phyloP scores from a whole-genome alignment of 176 grass and related monocot genomes.

The Carex cristatella region DNA sequence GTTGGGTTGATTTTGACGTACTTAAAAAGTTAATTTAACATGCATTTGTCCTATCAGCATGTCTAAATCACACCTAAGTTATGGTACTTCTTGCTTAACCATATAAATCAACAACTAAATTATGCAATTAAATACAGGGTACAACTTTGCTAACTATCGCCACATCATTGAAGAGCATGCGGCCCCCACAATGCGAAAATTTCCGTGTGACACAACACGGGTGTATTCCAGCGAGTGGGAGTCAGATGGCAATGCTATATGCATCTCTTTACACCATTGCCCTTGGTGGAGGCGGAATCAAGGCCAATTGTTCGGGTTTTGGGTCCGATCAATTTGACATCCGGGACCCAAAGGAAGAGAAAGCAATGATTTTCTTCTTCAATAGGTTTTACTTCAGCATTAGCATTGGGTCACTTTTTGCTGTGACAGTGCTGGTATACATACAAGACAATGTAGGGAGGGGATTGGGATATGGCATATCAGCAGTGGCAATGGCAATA shows the following conservation, averaged over 20 bases:
- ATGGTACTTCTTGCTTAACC: background rate
- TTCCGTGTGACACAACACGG: background rate
- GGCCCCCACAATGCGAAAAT: constrained; percentile 40
- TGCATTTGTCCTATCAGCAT: background rate
- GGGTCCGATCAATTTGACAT: constrained; percentile 76
- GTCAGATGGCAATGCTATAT: constrained; percentile 57
- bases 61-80: background rate
- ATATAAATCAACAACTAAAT: background rate
- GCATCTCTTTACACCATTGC: constrained; percentile 57
- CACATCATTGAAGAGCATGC: constrained; percentile 40
- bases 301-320: constrained; percentile 64
- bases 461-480: constrained; percentile 45
- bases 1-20: background rate
- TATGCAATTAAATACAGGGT: constrained; percentile 28
- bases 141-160: constrained; percentile 43
- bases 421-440: constrained; percentile 68
- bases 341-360: constrained; percentile 46
- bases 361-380: constrained; percentile 67
- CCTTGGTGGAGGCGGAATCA: constrained; percentile 39
- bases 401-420: constrained; percentile 66
- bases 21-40: background rate
- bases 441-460: constrained; percentile 57
- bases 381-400: constrained; percentile 70
- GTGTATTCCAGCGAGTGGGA: constrained; percentile 36
- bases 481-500: constrained; percentile 38